A percentile compares a stretch with the other conserved stretches of the same genome.
phyloP scores from a whole-genome alignment of 352 stramenopile species.

The Phytophthora ohioensis region DNA sequence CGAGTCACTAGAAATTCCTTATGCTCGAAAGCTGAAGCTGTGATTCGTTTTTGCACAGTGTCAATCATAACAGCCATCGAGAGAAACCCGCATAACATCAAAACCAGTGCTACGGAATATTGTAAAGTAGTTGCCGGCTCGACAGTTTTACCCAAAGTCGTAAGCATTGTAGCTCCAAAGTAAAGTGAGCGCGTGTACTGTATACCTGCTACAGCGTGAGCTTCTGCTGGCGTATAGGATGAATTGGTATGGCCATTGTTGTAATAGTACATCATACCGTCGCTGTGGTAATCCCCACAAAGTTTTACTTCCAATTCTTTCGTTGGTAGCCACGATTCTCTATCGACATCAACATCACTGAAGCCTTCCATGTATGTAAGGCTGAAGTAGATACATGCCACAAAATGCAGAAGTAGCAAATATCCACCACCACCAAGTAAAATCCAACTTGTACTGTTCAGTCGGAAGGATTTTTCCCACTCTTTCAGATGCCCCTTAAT shows the following conservation, averaged over 20 bases:
- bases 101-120: constrained; percentile 40
- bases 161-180: constrained; percentile 56
- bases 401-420: constrained; percentile 40
- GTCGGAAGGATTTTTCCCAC: constrained; percentile 37
- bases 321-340: constrained; percentile 36
- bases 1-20: constrained; percentile 67
- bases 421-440: constrained; percentile 13
- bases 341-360: not conserved
- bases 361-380: constrained; percentile 50
- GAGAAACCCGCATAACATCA: constrained; percentile 61
- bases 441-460: constrained; percentile 20
- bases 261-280: constrained; percentile 6
- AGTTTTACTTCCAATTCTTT: constrained; percentile 26
- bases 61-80: constrained; percentile 45
- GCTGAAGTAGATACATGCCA: constrained; percentile 46
- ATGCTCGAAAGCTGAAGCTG: constrained; percentile 59
- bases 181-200: constrained; percentile 58
- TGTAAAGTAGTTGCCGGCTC: constrained; percentile 44
- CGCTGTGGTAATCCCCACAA: not conserved
- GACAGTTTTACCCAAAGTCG: constrained; percentile 51
- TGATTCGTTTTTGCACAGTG: constrained; percentile 57
- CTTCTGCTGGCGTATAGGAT: constrained; percentile 18
- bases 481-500: constrained; percentile 46
- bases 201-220: constrained; percentile 7
- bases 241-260: not conserved